Evolutionary conservation across 139 green algal species (phyloP).

Genomic region (Tetradesmus lagerheimii): DNA sequence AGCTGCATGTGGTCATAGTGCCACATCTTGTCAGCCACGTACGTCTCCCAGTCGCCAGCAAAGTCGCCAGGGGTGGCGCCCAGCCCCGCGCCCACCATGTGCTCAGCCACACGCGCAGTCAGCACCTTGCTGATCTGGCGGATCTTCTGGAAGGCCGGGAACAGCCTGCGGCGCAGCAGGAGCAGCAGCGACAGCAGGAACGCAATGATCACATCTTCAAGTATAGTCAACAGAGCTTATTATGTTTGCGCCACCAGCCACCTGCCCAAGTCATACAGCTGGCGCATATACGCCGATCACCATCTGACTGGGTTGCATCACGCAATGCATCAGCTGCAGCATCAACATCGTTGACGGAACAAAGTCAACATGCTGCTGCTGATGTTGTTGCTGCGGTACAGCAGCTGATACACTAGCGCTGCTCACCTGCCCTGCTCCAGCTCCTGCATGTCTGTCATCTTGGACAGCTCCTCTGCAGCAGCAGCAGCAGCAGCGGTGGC

Average conservation of each 20-base stretch:
- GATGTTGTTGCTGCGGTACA: no score
- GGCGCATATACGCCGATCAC: no score
- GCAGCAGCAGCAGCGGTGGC: not conserved
- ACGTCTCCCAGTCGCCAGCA: not conserved
- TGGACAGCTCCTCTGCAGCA: slow-evolving; percentile 62
- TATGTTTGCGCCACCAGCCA: no score
- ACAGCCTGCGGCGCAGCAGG: not conserved
- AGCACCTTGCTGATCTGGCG: slow-evolving; percentile 23
- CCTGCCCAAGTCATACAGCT: no score
- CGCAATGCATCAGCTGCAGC: no score
- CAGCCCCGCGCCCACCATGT: slow-evolving; percentile 51
- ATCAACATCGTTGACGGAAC: no score
- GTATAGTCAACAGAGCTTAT: no score
- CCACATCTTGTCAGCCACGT: slow-evolving; percentile 10
- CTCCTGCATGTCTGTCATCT: slow-evolving; percentile 28
- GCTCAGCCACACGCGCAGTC: slow-evolving; percentile 28
- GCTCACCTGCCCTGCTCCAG: not conserved
- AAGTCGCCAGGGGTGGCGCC: slow-evolving; percentile 1
- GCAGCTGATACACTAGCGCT: no score
- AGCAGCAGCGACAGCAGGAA: not conserved
- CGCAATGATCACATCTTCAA: not conserved
- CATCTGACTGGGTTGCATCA: no score
- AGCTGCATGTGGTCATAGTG: not conserved
- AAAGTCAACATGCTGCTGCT: no score
- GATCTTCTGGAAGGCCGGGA: slow-evolving; percentile 54